Conservation (phyloP, 2,329 filamentous ascomycete species). For the Fusarium decemcellulare region DNA sequence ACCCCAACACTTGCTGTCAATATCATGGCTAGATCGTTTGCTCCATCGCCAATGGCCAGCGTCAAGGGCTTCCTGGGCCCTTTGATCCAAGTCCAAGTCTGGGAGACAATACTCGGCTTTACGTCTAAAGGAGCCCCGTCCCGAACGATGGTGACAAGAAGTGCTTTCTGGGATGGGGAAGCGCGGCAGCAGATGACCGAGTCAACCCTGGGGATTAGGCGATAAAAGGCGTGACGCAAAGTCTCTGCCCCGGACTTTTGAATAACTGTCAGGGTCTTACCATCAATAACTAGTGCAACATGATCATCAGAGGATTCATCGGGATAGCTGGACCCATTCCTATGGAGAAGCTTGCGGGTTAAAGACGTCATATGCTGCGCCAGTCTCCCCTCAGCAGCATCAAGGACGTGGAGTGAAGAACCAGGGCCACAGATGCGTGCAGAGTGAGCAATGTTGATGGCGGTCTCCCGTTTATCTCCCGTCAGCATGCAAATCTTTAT, state of each 20-base stretch:
- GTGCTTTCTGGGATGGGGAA: neutral
- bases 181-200: neutral
- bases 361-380: neutral
- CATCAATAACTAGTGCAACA: neutral
- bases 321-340: neutral
- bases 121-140: neutral
- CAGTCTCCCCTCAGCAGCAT: neutral
- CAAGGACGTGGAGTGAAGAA: neutral
- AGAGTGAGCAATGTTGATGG: neutral
- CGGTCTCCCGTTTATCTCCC: neutral
- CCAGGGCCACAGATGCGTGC: neutral
- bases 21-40: neutral
- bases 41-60: neutral
- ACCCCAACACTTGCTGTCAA: neutral
- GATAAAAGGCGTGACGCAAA: neutral
- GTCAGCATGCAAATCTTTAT: neutral
- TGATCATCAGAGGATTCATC: neutral
- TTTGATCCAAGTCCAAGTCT: too few relatives aligned
- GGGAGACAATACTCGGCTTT: too few relatives aligned
- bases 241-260: neutral
- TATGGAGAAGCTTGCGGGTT: neutral
- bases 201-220: neutral
- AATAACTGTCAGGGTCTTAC: neutral
- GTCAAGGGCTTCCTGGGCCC: neutral
- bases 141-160: neutral